phyloP scores from a whole-genome alignment of 1,139 yeast genomes.

The Pichia sp. region DNA sequence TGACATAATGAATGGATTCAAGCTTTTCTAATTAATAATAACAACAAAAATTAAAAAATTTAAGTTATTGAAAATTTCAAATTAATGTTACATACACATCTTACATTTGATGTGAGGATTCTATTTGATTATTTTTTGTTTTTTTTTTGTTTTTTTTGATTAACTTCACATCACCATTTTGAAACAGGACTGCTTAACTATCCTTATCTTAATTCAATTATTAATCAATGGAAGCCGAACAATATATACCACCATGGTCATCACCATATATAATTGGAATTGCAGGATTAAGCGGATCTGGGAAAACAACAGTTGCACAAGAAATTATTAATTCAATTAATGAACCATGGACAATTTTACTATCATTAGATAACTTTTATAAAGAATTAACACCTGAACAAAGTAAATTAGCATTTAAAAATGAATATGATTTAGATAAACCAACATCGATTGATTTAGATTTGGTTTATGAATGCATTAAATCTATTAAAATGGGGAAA shows the following conservation, averaged over 20 bases:
- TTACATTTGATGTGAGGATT: no score
- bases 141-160: no score
- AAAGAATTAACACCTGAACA: conserved; percentile 61
- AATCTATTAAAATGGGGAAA: conserved; percentile 49
- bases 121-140: no score
- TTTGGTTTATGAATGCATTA: conserved; percentile 55
- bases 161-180: no score
- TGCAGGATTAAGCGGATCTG: conserved; percentile 93
- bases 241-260: conserved; percentile 87
- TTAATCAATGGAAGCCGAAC: conserved; percentile 15
- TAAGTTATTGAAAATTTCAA: no score
- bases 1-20: no score
- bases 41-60: no score
- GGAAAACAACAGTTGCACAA: conserved; percentile 89
- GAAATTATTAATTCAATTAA: conserved; percentile 71
- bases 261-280: conserved; percentile 92
- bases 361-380: conserved; percentile 89
- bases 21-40: no score
- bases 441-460: conserved; percentile 82
- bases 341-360: conserved; percentile 93
- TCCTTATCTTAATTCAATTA: no score
- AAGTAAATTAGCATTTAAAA: conserved; percentile 53
- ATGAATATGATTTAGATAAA: conserved; percentile 75
- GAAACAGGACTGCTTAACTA: no score
- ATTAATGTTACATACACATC: no score